Evolutionary conservation across 768 basidiomycete genomes (phyloP).

Genomic region (Hericium alpestre): DNA sequence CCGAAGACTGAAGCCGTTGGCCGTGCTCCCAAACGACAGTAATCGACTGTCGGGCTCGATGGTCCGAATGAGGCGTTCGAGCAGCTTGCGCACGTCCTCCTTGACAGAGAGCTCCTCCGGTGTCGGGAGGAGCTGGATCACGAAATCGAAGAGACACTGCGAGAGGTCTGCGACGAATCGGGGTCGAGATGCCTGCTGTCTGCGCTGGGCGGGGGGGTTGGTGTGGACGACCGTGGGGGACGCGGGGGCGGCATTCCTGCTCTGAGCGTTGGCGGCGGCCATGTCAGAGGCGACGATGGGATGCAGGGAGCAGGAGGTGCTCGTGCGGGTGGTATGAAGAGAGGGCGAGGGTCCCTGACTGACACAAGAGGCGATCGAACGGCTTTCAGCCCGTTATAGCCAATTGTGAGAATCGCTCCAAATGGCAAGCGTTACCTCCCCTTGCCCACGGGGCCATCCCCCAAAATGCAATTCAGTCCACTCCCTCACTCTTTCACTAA

Average conservation of each 20-base stretch:
- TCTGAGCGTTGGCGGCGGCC: not conserved
- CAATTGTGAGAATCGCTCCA: not conserved
- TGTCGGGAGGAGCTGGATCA: conserved; percentile 84
- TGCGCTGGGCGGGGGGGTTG: not conserved
- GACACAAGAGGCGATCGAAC: not conserved
- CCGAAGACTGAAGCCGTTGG: conserved; percentile 92
- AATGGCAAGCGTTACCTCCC: not conserved
- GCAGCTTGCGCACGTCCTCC: conserved; percentile 89
- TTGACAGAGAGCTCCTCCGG: conserved; percentile 86
- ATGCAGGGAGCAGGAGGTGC: too few relatives aligned
- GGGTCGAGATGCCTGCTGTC: conserved; percentile 33
- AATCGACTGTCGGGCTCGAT: conserved; percentile 88
- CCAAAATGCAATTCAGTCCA: too few relatives aligned
- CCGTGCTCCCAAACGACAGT: conserved; percentile 91
- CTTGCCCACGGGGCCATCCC: not conserved
- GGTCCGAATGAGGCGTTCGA: conserved; percentile 90
- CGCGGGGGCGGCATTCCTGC: not conserved
- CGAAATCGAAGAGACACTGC: conserved; percentile 87
- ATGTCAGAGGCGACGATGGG: too few relatives aligned
- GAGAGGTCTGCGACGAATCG: conserved; percentile 75
- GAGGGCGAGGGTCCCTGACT: not conserved
- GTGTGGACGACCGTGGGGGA: not conserved
- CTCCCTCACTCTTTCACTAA: too few relatives aligned
- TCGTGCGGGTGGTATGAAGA: not conserved
- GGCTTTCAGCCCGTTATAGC: not conserved